Evolutionary conservation across 2,329 filamentous ascomycete genomes (phyloP).

Genomic region (Talaromyces pinophilus): DNA sequence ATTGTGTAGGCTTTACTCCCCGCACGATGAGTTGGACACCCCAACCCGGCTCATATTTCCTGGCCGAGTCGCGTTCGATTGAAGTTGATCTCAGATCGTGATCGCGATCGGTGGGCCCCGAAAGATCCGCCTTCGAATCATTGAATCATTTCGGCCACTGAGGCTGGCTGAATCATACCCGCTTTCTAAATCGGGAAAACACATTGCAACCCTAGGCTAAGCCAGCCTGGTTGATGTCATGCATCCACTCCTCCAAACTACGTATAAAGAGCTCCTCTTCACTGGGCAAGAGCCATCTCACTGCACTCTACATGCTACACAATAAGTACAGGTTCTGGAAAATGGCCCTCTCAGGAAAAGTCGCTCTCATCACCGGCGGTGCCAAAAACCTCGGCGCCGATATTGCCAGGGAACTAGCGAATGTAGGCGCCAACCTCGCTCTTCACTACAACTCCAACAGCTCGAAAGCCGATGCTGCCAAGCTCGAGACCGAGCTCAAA

Average conservation of each 20-base stretch:
- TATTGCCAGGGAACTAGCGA: conserved; percentile 41
- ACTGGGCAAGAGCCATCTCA: not conserved
- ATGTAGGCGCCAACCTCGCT: conserved; percentile 37
- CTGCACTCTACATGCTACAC: not conserved
- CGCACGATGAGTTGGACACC: not conserved
- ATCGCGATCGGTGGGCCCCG: not conserved
- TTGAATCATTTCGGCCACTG: not conserved
- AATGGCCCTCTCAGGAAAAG: conserved; percentile 38
- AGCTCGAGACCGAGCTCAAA: conserved; percentile 43
- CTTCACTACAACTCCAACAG: conserved; percentile 47
- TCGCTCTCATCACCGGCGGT: conserved; percentile 47
- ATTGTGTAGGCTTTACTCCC: not conserved
- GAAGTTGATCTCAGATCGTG: not conserved
- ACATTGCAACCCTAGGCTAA: not conserved
- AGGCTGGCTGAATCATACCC: not conserved
- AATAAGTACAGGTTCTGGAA: not conserved
- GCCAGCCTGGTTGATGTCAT: not conserved
- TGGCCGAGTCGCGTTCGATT: not conserved
- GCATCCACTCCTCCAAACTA: not conserved
- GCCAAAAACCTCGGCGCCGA: conserved; percentile 47
- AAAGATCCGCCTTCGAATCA: not conserved
- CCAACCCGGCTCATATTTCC: not conserved
- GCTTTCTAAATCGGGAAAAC: not conserved
- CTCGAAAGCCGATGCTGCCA: conserved; percentile 40
- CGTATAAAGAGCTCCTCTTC: not conserved